Conservation (phyloP, 2,329 filamentous ascomycete species). For the Hypomyces perniciosus region DNA sequence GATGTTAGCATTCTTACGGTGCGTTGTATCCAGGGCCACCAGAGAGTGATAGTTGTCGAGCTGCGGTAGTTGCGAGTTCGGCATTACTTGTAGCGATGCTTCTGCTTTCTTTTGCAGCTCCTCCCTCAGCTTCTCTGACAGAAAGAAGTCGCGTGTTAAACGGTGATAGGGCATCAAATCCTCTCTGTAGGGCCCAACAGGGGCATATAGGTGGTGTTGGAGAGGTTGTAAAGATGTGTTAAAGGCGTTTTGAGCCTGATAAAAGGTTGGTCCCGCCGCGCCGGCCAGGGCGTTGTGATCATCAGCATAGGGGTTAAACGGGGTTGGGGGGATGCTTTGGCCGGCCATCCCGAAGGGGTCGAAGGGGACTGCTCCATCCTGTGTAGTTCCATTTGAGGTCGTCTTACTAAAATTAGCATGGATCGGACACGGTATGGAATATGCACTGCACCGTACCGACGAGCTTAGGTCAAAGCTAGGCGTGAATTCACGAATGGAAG, state of each 20-base stretch:
- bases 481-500: slow-evolving; percentile 54
- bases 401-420: slow-evolving; percentile 21
- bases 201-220: slow-evolving; percentile 90
- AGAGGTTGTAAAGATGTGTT: slow-evolving; percentile 56
- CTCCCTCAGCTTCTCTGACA: slow-evolving; percentile 79
- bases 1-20: slow-evolving; percentile 68
- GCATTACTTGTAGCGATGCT: slow-evolving; percentile 76
- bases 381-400: slow-evolving; percentile 40
- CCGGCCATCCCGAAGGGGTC: slow-evolving; percentile 60
- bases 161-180: slow-evolving; percentile 81
- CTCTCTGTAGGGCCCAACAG: slow-evolving; percentile 74
- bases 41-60: slow-evolving; percentile 90
- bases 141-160: slow-evolving; percentile 83
- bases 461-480: slow-evolving; percentile 50
- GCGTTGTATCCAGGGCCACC: slow-evolving; percentile 77
- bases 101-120: slow-evolving; percentile 86
- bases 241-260: slow-evolving; percentile 51
- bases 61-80: slow-evolving; percentile 67
- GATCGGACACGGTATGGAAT: background rate
- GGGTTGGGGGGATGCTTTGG: slow-evolving; percentile 45
- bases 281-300: slow-evolving; percentile 55
- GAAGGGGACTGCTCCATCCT: slow-evolving; percentile 40
- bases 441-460: slow-evolving; percentile 32
- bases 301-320: slow-evolving; percentile 72
- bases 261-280: slow-evolving; percentile 56